phyloP scores from a whole-genome alignment of 2,329 filamentous ascomycete species.

The Paradendryphiella salina region DNA sequence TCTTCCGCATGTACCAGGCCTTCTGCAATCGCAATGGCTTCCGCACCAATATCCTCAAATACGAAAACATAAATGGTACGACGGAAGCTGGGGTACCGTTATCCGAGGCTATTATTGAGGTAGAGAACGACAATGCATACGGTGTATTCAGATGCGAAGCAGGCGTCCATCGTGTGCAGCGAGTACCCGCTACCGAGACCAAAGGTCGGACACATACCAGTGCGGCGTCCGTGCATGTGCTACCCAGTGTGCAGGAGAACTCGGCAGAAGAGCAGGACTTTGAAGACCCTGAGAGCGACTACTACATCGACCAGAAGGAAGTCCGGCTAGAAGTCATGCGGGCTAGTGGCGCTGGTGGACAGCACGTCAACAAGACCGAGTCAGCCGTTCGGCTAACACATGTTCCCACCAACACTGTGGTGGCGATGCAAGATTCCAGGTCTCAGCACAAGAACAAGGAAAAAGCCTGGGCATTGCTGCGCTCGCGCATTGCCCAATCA shows the following conservation, averaged over 20 bases:
- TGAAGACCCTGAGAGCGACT: constrained; percentile 86
- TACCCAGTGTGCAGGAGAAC: constrained; percentile 75
- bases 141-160: constrained; percentile 82
- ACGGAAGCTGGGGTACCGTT: constrained; percentile 67
- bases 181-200: constrained; percentile 86
- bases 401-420: constrained; percentile 79
- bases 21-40: constrained; percentile 74
- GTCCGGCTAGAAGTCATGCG: constrained; percentile 88
- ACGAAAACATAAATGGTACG: constrained; percentile 72
- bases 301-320: constrained; percentile 83
- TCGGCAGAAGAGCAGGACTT: constrained; percentile 59
- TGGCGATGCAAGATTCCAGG: constrained; percentile 89
- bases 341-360: constrained; percentile 86
- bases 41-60: constrained; percentile 72
- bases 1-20: constrained; percentile 86
- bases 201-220: constrained; percentile 93
- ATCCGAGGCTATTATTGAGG: constrained; percentile 84
- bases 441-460: constrained; percentile 90
- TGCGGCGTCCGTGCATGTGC: constrained; percentile 86
- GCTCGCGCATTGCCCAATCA: constrained; percentile 78
- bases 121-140: constrained; percentile 77
- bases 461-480: constrained; percentile 81
- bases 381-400: constrained; percentile 93
- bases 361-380: constrained; percentile 98
- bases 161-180: constrained; percentile 92